A percentile compares a stretch with the other conserved stretches of the same genome.
These are phyloP conservation scores for Begonia fuchsioides DNA, from an alignment of 306 rosid species.

Conservation along the genomic window DNA sequence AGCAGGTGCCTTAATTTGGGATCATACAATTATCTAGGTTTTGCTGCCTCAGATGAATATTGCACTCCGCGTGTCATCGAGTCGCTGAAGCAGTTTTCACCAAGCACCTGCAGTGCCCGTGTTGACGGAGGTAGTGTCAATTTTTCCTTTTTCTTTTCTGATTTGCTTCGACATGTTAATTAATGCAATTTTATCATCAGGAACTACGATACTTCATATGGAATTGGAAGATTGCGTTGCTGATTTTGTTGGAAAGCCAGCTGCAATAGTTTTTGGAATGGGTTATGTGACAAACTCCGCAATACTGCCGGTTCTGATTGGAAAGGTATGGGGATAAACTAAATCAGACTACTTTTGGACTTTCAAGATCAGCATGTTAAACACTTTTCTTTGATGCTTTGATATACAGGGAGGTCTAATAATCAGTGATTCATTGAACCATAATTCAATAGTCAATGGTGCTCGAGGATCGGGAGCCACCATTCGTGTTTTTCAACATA, in stretches of 20 bases:
- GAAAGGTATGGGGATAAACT: conserved; percentile 34
- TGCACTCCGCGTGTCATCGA: conserved; percentile 80
- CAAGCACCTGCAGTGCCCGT: conserved; percentile 81
- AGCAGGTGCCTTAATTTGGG: conserved; percentile 85
- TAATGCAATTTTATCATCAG: conserved; percentile 16
- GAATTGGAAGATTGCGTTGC: conserved; percentile 70
- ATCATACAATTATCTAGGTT: conserved; percentile 86
- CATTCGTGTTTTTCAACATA: conserved; percentile 82
- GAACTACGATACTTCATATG: conserved; percentile 52
- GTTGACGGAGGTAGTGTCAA: conserved; percentile 59
- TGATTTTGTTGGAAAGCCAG: conserved; percentile 50
- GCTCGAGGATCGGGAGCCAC: conserved; percentile 92
- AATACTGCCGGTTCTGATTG: conserved; percentile 64
- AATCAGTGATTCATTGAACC: conserved; percentile 85
- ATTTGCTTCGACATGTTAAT: conserved; percentile 1
- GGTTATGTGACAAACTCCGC: conserved; percentile 86
- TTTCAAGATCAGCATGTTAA: neutral
- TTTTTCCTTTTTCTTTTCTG: conserved; percentile 7
- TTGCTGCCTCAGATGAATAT: conserved; percentile 84
- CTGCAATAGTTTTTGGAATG: conserved; percentile 83
- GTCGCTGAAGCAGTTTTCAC: conserved; percentile 53
- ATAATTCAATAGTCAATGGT: conserved; percentile 82
- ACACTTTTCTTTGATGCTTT: neutral
- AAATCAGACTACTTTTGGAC: neutral
- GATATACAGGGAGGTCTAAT: conserved; percentile 60